Base-by-base conservation (phyloP, 2,329 filamentous ascomycete species). In the Fusarium burgessii region DNA sequence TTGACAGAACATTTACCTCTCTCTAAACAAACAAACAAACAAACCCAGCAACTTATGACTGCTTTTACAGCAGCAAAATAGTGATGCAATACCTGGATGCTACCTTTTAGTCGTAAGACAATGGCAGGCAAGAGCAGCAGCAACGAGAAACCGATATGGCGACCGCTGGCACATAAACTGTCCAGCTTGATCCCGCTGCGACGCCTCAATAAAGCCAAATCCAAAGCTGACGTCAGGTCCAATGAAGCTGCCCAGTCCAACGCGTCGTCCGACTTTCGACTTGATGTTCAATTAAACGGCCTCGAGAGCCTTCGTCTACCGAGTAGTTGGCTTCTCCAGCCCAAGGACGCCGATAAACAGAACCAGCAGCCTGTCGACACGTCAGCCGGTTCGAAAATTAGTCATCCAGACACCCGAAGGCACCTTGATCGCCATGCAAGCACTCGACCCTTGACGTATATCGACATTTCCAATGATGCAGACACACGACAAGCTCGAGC, bases 121-220 rank as follows among this genome's bases (percentile, higher is more conserved):
- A 68, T 68, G 57, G 45, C 65, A 38, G 61, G 61, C 40, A 68
- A 56, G 38, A 50, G 12, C 47, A 50, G 32, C 56, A 67, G 33
- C 50, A 47, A 63, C 51, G 61, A 66, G 25, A 67, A 43, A 40
- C 58, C 56, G 25, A 23, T 68, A 50, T 68, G 65, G 65, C 65
- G 63, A 9, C 65, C 65, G 15, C 32, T 68, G 11, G 63, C 65
- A 17, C 65, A 63, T 36, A 68, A 68, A 27, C 52, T 68, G 29
- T 68, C 65, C 14, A 51, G 23, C 3, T 38, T 68, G 13, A 46
- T 52, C n/a, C 57, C 46, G 15, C 38, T 65, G 36, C 58, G 64
- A 23, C 29, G 45, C 23, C 23, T 51, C 40, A 55, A 59, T 68
- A 68, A 68, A 46, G n/a, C 47, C 33, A 68, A 35, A 11, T 33